Percentiles rank a stretch among this genome's conserved stretches.
Conservation (phyloP, 352 stramenopile species). For the Phytophthora cryptogea region DNA sequence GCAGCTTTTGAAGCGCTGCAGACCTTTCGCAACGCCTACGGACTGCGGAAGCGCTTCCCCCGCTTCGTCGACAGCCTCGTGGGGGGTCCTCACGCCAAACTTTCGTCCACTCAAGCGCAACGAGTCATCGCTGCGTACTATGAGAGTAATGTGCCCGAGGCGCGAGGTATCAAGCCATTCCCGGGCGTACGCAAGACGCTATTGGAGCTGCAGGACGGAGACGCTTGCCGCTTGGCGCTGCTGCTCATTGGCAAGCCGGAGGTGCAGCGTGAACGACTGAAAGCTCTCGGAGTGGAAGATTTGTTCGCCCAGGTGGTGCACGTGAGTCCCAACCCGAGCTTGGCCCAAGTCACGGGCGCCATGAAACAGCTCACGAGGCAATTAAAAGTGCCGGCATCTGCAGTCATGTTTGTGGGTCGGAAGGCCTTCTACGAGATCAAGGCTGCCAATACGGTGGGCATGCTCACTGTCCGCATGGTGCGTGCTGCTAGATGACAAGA, state of each 20-base stretch:
- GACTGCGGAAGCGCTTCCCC: conserved; percentile 84
- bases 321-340: conserved; percentile 66
- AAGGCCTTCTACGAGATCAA: conserved; percentile 91
- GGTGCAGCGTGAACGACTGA: conserved; percentile 75
- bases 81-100: conserved; percentile 34
- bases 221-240: conserved; percentile 62
- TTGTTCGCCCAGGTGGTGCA: conserved; percentile 72
- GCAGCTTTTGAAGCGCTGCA: conserved; percentile 74
- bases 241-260: conserved; percentile 78
- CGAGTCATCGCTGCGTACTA: conserved; percentile 81
- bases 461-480: conserved; percentile 83
- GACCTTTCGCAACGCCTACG: conserved; percentile 81
- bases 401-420: conserved; percentile 81
- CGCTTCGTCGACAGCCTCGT: conserved; percentile 83
- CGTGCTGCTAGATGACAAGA: conserved; percentile 3
- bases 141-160: conserved; percentile 74
- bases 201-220: conserved; percentile 50
- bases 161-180: conserved; percentile 72
- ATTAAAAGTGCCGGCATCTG: conserved; percentile 69
- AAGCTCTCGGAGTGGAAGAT: conserved; percentile 62
- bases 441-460: conserved; percentile 74
- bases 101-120: conserved; percentile 50
- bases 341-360: conserved; percentile 61
- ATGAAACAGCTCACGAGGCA: conserved; percentile 75
- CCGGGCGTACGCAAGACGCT: conserved; percentile 54